These are phyloP conservation scores for Isoetes taiwanensis DNA, from an alignment of 75 land plant genomes.

Conservation along the genomic window DNA sequence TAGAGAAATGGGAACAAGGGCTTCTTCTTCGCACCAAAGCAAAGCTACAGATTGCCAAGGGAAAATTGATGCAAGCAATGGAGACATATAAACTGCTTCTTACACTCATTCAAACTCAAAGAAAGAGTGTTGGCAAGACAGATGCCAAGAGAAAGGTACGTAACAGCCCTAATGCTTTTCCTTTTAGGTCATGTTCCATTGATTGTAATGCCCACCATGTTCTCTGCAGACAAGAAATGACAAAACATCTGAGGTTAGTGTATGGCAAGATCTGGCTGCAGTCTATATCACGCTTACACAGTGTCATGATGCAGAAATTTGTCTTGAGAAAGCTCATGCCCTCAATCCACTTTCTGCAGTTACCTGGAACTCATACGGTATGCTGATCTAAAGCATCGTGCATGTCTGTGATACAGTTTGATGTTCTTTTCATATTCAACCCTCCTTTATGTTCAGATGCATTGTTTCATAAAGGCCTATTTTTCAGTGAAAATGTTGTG, in stretches of 20 bases:
- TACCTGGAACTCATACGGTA: constrained; percentile 59
- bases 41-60: constrained; percentile 61
- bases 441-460: too few species aligned
- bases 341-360: constrained; percentile 46
- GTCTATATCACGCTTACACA: constrained; percentile 57
- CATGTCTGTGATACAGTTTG: too few species aligned
- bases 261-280: constrained; percentile 79
- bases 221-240: constrained; percentile 34
- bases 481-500: too few species aligned
- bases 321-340: constrained; percentile 66
- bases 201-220: constrained; percentile 10
- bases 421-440: too few species aligned
- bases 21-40: constrained; percentile 61
- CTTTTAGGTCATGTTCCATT: background rate
- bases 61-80: constrained; percentile 41
- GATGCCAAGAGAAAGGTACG: constrained; percentile 30
- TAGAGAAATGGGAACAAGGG: constrained; percentile 77
- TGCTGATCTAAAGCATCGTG: too few species aligned
- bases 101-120: constrained; percentile 58
- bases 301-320: constrained; percentile 87
- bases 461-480: too few species aligned
- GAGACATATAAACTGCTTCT: constrained; percentile 71
- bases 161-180: background rate
- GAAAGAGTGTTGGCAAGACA: constrained; percentile 34
- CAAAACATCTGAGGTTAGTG: constrained; percentile 58